A percentile compares a stretch with the other conserved stretches of the same genome.
Evolutionary conservation across 2,329 filamentous ascomycete genomes (phyloP).

Genomic region (Aspergillus sergii): DNA sequence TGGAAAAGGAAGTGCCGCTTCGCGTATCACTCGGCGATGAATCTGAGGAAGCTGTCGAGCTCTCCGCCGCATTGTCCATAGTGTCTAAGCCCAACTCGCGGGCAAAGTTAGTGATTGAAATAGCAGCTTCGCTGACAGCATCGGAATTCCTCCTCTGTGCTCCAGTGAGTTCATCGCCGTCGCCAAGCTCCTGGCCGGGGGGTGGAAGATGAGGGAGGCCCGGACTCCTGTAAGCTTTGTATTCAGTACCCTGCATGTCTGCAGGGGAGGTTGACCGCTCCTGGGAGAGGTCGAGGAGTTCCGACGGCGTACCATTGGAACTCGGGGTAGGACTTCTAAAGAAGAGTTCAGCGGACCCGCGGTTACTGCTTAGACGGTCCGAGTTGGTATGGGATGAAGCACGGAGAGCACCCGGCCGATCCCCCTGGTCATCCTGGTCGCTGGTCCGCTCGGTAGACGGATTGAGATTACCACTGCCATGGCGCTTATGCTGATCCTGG

Average conservation of each 20-base stretch:
- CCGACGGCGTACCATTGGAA: conserved; percentile 17
- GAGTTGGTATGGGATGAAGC: conserved; percentile 24
- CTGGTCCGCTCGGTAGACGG: conserved; percentile 13
- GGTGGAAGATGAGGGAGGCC: conserved; percentile 26
- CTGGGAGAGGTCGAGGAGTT: conserved; percentile 25
- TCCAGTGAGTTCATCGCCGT: conserved; percentile 10
- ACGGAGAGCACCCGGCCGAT: conserved; percentile 15
- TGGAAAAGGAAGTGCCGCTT: conserved; percentile 65
- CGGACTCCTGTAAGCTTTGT: conserved; percentile 25
- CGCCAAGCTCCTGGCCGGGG: conserved; percentile 15
- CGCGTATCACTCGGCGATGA: conserved; percentile 64
- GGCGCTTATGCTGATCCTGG: conserved; percentile 26
- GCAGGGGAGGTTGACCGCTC: conserved; percentile 19
- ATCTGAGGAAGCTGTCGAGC: conserved; percentile 66
- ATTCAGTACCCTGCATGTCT: conserved; percentile 13
- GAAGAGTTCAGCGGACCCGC: conserved; percentile 25
- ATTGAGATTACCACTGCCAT: conserved; percentile 34
- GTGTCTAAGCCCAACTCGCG: conserved; percentile 53
- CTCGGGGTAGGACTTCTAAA: conserved; percentile 23
- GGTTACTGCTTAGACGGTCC: conserved; percentile 22
- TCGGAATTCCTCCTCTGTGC: conserved; percentile 30
- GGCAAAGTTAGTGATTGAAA: conserved; percentile 44
- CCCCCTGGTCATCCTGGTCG: conserved; percentile 14
- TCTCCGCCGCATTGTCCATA: conserved; percentile 65
- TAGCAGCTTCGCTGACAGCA: conserved; percentile 32